phyloP scores from a whole-genome alignment of 1,284 basidiomycete species.

The Cutaneotrichosporon spelunceum region DNA sequence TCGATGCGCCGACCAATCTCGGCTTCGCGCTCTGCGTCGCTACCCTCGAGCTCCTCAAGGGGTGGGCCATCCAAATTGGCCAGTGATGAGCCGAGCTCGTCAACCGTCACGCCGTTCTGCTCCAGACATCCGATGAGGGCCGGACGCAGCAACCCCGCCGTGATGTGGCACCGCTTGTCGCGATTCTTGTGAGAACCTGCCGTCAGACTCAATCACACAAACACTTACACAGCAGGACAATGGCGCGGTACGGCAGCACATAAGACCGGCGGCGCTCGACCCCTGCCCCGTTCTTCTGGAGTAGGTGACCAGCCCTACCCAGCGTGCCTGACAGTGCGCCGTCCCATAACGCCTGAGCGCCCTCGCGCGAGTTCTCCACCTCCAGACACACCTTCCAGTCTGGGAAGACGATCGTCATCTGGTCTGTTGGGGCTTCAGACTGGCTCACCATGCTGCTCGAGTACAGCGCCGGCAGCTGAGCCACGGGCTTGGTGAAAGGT shows the following conservation, averaged over 20 bases:
- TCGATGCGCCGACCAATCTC: constrained; percentile 56
- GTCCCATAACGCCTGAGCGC: constrained; percentile 68
- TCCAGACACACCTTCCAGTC: constrained; percentile 79
- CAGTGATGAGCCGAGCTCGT: constrained; percentile 47
- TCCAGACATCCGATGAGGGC: constrained; percentile 40
- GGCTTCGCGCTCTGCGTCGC: constrained; percentile 52
- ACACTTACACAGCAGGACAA: constrained; percentile 74
- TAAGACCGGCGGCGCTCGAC: constrained; percentile 55
- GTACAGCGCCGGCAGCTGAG: constrained; percentile 58
- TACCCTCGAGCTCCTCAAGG: constrained; percentile 58
- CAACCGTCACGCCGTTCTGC: constrained; percentile 45
- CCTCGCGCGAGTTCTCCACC: constrained; percentile 61
- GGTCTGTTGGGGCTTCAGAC: constrained; percentile 60
- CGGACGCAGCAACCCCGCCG: constrained; percentile 72
- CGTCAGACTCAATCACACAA: constrained; percentile 1
- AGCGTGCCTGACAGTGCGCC: constrained; percentile 61
- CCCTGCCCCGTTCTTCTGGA: constrained; percentile 28
- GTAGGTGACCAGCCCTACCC: constrained; percentile 33
- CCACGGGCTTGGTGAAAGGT: constrained; percentile 24
- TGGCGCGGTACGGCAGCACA: constrained; percentile 65
- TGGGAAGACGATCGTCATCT: constrained; percentile 77
- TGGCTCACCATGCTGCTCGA: constrained; percentile 80
- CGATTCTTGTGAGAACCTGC: constrained; percentile 85
- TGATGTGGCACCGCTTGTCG: constrained; percentile 83
- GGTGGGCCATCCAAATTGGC: constrained; percentile 60